Conservation (phyloP, 2,329 filamentous ascomycete species). For the Ophioceras dolichostomum region DNA sequence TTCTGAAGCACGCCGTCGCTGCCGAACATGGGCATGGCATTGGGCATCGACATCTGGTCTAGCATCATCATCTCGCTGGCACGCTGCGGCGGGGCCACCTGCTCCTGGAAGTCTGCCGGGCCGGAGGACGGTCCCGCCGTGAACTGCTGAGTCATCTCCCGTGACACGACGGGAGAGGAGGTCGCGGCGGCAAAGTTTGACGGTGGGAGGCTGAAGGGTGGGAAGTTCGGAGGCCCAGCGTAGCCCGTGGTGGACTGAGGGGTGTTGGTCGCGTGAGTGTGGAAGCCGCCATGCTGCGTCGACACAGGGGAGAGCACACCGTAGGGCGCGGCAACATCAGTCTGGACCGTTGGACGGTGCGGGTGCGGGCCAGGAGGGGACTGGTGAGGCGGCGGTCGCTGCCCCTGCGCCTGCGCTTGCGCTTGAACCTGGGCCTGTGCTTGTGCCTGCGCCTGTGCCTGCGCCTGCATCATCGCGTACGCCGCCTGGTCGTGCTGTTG, state of each 20-base stretch:
- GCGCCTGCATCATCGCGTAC: slow-evolving; percentile 18
- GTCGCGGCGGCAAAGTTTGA: slow-evolving; percentile 38
- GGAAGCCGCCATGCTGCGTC: slow-evolving; percentile 31
- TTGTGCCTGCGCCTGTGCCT: slow-evolving; percentile 11
- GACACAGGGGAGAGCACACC: slow-evolving; percentile 40
- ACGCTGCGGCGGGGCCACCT: slow-evolving; percentile 23
- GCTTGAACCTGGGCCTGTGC: slow-evolving; percentile 10
- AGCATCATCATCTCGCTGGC: slow-evolving; percentile 45
- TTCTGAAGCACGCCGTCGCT: slow-evolving; percentile 67
- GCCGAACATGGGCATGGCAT: slow-evolving; percentile 77
- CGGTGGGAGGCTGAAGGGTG: slow-evolving; percentile 50
- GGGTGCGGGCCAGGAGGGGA: slow-evolving; percentile 29
- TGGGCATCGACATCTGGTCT: slow-evolving; percentile 50
- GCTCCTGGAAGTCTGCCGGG: no score
- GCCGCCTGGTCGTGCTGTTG: slow-evolving; percentile 24
- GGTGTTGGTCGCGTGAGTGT: slow-evolving; percentile 30
- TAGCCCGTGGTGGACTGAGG: slow-evolving; percentile 37
- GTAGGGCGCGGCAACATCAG: slow-evolving; percentile 34
- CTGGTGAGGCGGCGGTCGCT: slow-evolving; percentile 20
- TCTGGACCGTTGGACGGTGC: slow-evolving; percentile 32
- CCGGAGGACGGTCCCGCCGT: no score
- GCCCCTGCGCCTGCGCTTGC: slow-evolving; percentile 11
- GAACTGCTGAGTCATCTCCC: slow-evolving; percentile 14
- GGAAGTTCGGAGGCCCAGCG: slow-evolving; percentile 47
- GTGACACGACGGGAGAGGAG: slow-evolving; percentile 19